Percentiles rank a stretch among this genome's conserved stretches.
Evolutionary conservation across 305 asterid species (phyloP).

Genomic region (Rubia tinctorum): DNA sequence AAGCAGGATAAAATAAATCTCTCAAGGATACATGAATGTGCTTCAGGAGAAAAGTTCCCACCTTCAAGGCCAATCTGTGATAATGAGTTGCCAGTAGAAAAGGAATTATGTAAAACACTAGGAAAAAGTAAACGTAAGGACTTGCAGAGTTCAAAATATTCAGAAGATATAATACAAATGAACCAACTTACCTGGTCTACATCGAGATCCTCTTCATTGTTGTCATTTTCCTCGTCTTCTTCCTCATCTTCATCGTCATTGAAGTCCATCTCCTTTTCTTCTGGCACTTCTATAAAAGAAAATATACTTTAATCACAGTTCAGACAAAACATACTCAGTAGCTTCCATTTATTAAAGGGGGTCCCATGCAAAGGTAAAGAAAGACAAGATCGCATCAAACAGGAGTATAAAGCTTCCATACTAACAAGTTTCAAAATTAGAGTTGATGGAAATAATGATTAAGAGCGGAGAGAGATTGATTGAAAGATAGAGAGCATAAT

Average conservation of each 20-base stretch:
- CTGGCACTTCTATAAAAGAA: conserved; percentile 40
- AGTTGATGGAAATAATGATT: background rate
- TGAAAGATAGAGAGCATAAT: background rate
- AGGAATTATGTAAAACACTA: background rate
- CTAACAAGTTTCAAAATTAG: background rate
- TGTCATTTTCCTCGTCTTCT: conserved; percentile 57
- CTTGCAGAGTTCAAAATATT: background rate
- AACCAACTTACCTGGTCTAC: conserved; percentile 42
- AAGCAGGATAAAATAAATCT: conserved; percentile 12
- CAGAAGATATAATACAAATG: background rate
- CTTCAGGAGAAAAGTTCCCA: conserved; percentile 35
- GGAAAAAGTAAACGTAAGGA: background rate
- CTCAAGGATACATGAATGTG: conserved; percentile 65
- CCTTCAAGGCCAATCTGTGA: conserved; percentile 48
- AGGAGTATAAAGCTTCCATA: background rate
- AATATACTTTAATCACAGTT: conserved; percentile 3
- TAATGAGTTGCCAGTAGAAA: conserved; percentile 14
- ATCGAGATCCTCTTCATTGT: conserved; percentile 59
- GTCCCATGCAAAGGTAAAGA: background rate
- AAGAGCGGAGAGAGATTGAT: background rate
- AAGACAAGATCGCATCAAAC: background rate
- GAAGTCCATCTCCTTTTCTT: conserved; percentile 50
- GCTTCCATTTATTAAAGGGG: background rate
- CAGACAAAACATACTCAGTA: background rate
- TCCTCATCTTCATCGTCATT: conserved; percentile 54